These are phyloP conservation scores for Phascolomyces articulosus DNA, from an alignment of 371 early-diverging fungal genomes.

Conservation along the genomic window DNA sequence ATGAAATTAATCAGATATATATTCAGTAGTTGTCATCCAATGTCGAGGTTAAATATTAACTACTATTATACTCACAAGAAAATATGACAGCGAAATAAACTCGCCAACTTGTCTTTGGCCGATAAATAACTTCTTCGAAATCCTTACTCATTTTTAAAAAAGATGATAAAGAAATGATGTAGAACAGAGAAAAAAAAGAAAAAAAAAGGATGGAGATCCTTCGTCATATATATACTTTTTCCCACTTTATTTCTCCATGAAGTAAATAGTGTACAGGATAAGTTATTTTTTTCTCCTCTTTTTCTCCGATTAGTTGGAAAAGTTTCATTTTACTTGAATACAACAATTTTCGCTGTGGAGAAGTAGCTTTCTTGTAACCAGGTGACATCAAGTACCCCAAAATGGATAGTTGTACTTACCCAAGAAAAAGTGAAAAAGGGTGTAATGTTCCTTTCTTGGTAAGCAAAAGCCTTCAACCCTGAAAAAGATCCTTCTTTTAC, in stretches of 20 bases:
- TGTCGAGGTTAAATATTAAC: too few relatives aligned
- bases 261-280: too few relatives aligned
- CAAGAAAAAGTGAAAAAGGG: not conserved
- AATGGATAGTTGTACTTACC: slow-evolving; percentile 1
- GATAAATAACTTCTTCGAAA: not conserved
- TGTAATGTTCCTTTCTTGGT: not conserved
- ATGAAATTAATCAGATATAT: too few relatives aligned
- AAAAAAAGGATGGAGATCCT: not conserved
- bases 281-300: not conserved
- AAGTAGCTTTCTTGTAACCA: too few relatives aligned
- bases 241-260: not conserved
- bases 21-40: too few relatives aligned
- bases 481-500: too few relatives aligned
- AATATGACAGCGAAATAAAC: slow-evolving; percentile 20
- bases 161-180: not conserved
- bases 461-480: not conserved
- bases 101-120: slow-evolving; percentile 18
- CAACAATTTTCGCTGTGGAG: too few relatives aligned
- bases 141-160: not conserved
- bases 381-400: not conserved
- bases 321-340: too few relatives aligned
- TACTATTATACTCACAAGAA: slow-evolving; percentile 12
- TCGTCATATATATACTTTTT: not conserved
- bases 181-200: not conserved
- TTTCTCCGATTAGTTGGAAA: slow-evolving; percentile 2